Base-by-base conservation (phyloP, 1,139 yeast species). In the Kodamaea sp. region DNA sequence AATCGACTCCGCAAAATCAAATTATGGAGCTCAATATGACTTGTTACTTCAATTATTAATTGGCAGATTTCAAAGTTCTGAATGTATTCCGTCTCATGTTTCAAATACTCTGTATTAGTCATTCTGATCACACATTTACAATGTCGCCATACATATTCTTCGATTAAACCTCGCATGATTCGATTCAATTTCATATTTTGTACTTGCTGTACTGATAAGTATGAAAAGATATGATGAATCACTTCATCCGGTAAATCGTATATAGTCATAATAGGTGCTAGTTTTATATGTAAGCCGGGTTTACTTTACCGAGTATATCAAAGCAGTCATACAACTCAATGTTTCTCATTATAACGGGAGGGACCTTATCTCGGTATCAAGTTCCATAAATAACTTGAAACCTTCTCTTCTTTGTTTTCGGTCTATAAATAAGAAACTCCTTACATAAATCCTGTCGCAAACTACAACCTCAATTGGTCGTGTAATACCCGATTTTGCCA, bases 221-320 rank as follows among this genome's bases (percentile, higher is more conserved):
- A 26, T 7, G 20, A 24, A 25, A 37, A 34, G 11, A 44, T 31
- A 9, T 31, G 35, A 29, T 29, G 32, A 23, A 44, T 40, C 4
- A 44, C 40, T 15, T 45, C 49, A 20, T 42, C 46, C 7, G 49
- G 49, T n/a, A 45, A 35, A 27, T 42, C 44, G 9, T 24, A 26
- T 3, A 41, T n/a, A n/a, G 26, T 12, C 39, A 36, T 36, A 30
- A 29, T 31, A 33, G 7, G 34, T 35, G 38, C 29, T 29, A 10
- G 20, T 29, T 38, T 35, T 38, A 35, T 26, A 9, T 4, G 20
- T 15, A 15, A 15, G 20, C 20, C 3, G 20, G 20, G 20, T 15
- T 3, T 15, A 15, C 20, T 15, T n/a, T n/a, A n/a, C n/a, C n/a
- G n/a, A n/a, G n/a, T n/a, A n/a, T n/a, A n/a, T n/a, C n/a, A n/a